Evolutionary conservation across 2,329 filamentous ascomycete genomes (phyloP), one percentile per base, ranked within the genome.

Genomic region (Zasmidium citrigriseum): DNA sequence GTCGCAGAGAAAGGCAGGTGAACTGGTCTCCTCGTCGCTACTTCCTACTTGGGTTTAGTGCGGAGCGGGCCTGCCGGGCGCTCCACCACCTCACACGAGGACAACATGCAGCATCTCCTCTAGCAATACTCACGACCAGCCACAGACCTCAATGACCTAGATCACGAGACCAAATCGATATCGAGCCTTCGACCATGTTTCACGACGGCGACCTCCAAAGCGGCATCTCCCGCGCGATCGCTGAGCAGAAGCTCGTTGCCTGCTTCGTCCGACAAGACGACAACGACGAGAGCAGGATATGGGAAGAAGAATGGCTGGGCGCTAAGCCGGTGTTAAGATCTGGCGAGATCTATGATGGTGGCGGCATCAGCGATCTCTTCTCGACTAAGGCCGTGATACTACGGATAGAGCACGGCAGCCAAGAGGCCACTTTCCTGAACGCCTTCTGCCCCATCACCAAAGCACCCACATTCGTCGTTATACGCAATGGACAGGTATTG

Each of bases 381-480:
- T 75, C 79, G 23, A 77, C 82, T 34, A 84, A 87, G 68, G 84
- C 90, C 2, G 80, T 97, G 20, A 77, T 88, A 7, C 79, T 97
- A 21, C 85, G 88, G 52, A 80, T 97, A 21, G 75, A 81, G 29
- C 86, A 87, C 18, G 90, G 88, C 21, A 92, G 89, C 1, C 84
- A 89, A 64, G 92, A 96, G 77, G 91, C 91, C 10, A 86, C 84
- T 4, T 96, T 91, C 68, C 80, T 98, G 14, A 84, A 87, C 10
- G 90, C 90, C 47, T 90, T 96, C 68, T 96, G 91, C 68, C 90
- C 91, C 0, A 78, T 96, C n/a, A 83, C 85, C 1, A 86, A 86
- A 64, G 86, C 86, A n/a, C 93, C 93, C 0, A 89, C 89, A 1
- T 76, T 96, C 9, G 83, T 96, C 16, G 79, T 96, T 20, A 93